Base-by-base conservation (phyloP, 2,329 filamentous ascomycete species). In the Colletotrichum sp. region DNA sequence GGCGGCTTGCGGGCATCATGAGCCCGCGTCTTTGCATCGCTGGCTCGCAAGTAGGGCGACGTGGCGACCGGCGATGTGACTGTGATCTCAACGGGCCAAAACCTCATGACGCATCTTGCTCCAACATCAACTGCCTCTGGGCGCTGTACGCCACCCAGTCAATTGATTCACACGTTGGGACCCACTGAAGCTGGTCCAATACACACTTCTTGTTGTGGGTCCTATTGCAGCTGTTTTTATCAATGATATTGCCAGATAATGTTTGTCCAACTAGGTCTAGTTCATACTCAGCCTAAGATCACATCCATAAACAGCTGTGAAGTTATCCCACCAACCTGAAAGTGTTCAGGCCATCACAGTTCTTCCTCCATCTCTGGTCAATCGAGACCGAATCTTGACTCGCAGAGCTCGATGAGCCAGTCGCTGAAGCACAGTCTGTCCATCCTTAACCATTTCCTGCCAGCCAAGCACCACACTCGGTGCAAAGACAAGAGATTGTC, bases 401-500 rank as follows among this genome's bases (percentile, higher is more conserved):
- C 18, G 38, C 18, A 47, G 18, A 13, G 38, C 38, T 7, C 38
- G 1, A 47, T 47, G 38, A 7, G 38, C 38, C 11, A 47, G 38
- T 47, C 5, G 38, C 9, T 47, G 3, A 47, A 47, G 38, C 38
- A n/a, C 18, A 9, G 38, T 18, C 38, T 9, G 38, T n/a, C 18
- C 38, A n/a, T 47, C 18, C 18, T 47, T n/a, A 18, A 18, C 9
- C 38, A n/a, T n/a, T 18, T 21, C 16, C 38, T 47, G 18, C 18
- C 18, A 5, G 9, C 38, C 18, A 21, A 47, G 38, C 18, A 5
- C 38, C 18, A 21, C 5, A 12, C 38, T 57, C 4, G 86, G 87
- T 3, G 85, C 83, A 75, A 88, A 88, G 9, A 89, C 62, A 4
- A 88, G 78, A 2, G 86, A 86, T 70, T 89, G 85, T 1, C 87